phyloP scores from a whole-genome alignment of 148 eudicot genomes.

The Fallopia convolvulus region DNA sequence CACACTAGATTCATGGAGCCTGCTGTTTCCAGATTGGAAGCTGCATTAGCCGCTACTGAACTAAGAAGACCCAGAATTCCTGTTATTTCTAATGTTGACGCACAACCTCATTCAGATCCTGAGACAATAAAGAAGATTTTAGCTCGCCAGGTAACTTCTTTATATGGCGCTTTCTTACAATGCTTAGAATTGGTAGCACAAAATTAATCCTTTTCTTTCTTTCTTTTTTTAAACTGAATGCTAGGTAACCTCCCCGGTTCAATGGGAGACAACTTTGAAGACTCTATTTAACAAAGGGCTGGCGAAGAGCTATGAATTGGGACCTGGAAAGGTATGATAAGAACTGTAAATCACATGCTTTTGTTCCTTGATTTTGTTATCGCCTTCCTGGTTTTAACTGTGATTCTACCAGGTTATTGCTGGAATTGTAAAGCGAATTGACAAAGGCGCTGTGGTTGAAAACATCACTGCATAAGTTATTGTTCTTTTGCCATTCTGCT shows the following conservation, averaged over 20 bases:
- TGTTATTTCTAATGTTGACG: conserved; percentile 89
- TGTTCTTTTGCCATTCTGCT: background rate
- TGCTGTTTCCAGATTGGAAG: conserved; percentile 82
- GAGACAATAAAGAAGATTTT: conserved; percentile 77
- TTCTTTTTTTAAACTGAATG: too few species aligned
- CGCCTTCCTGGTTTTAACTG: background rate
- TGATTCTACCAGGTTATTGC: conserved; percentile 60
- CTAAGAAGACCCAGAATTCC: conserved; percentile 77
- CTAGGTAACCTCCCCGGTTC: conserved; percentile 91
- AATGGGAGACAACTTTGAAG: conserved; percentile 89
- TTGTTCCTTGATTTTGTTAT: background rate
- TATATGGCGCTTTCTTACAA: background rate
- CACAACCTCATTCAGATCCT: conserved; percentile 89
- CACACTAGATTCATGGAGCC: conserved; percentile 91
- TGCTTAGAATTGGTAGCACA: background rate
- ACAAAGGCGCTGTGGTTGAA: conserved; percentile 64
- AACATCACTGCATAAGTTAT: conserved; percentile 55
- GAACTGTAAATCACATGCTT: background rate
- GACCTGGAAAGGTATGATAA: conserved; percentile 79
- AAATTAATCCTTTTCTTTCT: background rate
- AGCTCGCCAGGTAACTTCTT: conserved; percentile 58
- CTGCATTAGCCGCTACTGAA: conserved; percentile 71
- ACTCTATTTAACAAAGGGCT: conserved; percentile 60
- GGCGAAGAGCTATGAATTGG: conserved; percentile 79
- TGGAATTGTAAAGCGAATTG: conserved; percentile 85